Conservation (phyloP, 2,329 filamentous ascomycete genomes). For the Neonectria neomacrospora region DNA sequence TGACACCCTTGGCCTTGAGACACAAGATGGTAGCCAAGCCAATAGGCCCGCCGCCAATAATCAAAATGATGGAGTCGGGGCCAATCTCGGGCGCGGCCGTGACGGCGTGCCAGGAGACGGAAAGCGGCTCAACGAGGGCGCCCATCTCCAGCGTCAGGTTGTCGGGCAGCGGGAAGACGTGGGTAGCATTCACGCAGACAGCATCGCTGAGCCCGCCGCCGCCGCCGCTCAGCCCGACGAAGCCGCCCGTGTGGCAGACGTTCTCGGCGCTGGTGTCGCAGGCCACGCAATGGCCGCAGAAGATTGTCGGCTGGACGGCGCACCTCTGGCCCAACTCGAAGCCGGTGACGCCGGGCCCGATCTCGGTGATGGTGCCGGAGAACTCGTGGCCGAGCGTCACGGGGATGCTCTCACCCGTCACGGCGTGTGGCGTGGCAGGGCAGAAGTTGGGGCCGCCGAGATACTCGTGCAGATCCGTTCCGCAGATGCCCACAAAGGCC, state of each 20-base stretch:
- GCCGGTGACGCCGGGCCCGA: constrained; percentile 61
- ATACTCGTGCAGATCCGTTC: constrained; percentile 49
- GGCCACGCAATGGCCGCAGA: constrained; percentile 65
- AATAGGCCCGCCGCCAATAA: constrained; percentile 63
- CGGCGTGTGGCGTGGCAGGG: constrained; percentile 64
- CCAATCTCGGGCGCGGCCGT: constrained; percentile 55
- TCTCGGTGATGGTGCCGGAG: constrained; percentile 66
- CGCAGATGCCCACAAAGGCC: constrained; percentile 63
- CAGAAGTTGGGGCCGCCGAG: constrained; percentile 49
- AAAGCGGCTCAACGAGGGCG: constrained; percentile 63
- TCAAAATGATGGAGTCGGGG: constrained; percentile 56
- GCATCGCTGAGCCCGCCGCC: constrained; percentile 66
- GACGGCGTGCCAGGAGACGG: constrained; percentile 59
- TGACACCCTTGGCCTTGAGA: constrained; percentile 58
- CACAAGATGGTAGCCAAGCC: constrained; percentile 60
- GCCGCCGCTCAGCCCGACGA: constrained; percentile 53
- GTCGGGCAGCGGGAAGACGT: constrained; percentile 62
- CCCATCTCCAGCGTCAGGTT: constrained; percentile 62
- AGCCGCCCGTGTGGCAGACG: constrained; percentile 62
- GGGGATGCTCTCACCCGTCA: constrained; percentile 67
- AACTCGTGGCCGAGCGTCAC: constrained; percentile 75
- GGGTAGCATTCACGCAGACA: constrained; percentile 61
- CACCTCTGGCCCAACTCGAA: constrained; percentile 67
- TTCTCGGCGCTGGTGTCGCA: constrained; percentile 66
- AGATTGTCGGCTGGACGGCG: constrained; percentile 69